Conservation (phyloP, 306 rosid genomes). For the Corylus americana region DNA sequence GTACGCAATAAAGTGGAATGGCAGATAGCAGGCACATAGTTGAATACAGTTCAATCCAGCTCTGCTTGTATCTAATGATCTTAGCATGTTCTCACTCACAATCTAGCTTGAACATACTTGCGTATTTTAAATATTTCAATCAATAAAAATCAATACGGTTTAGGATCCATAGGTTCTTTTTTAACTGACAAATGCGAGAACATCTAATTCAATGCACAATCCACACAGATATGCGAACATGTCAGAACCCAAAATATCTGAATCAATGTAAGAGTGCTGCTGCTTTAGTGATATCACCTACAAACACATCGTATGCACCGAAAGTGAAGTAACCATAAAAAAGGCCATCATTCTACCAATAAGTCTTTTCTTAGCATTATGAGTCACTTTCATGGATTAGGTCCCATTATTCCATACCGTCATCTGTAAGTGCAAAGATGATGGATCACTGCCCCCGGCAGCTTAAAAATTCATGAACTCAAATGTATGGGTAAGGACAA, state of each 20-base stretch:
- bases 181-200: background rate
- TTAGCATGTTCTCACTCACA: background rate
- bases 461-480: background rate
- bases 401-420: background rate
- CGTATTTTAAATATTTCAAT: background rate
- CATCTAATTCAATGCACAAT: background rate
- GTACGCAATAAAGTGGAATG: background rate
- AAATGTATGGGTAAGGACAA: background rate
- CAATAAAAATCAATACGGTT: background rate
- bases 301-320: background rate
- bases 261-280: background rate
- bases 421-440: background rate
- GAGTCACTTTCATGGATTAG: background rate
- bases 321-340: background rate
- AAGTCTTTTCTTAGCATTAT: background rate
- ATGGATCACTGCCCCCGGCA: background rate
- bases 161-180: background rate
- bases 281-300: background rate
- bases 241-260: constrained; percentile 6
- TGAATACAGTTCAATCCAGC: background rate
- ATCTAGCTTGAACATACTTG: background rate
- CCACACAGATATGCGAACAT: background rate
- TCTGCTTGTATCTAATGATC: background rate
- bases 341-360: background rate
- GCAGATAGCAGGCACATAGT: background rate